Conservation (phyloP, 106 monocot genomes). For the Agapanthus africanus region DNA sequence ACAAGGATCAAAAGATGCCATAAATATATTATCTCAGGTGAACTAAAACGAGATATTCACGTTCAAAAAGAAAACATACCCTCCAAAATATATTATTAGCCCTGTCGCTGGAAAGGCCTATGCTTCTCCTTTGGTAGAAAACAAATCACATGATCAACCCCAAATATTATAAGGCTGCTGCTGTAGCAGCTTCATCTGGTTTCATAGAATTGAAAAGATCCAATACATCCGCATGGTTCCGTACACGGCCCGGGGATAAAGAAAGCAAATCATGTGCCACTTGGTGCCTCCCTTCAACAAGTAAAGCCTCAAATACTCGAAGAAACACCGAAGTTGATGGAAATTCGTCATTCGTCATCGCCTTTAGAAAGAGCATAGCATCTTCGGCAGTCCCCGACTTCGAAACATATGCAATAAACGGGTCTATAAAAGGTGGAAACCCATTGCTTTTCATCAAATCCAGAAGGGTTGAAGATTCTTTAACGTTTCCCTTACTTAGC, state of each 20-base stretch:
- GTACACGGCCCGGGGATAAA: constrained; percentile 45
- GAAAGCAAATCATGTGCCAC: constrained; percentile 57
- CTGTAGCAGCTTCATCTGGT: constrained; percentile 20
- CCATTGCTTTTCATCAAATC: constrained; percentile 54
- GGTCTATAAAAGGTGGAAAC: constrained; percentile 59
- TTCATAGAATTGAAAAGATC: constrained; percentile 50
- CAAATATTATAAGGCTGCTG: constrained; percentile 6
- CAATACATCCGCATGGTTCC: constrained; percentile 59
- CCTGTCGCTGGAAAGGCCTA: no score
- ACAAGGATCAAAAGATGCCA: no score
- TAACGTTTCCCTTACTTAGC: constrained; percentile 21
- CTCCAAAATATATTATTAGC: no score
- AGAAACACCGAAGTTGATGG: constrained; percentile 46
- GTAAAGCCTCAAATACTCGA: constrained; percentile 34
- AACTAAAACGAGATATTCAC: no score
- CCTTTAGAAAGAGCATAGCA: constrained; percentile 46
- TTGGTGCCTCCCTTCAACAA: constrained; percentile 41
- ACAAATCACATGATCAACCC: no score
- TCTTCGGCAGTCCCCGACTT: constrained; percentile 55
- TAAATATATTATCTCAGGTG: no score
- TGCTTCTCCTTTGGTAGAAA: no score
- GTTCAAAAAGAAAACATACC: no score
- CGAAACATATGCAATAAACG: constrained; percentile 40
- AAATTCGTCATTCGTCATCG: constrained; percentile 44
- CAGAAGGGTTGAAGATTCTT: constrained; percentile 50